Base-by-base conservation (phyloP, 805 yeast genomes). In the Naumovozyma castellii region DNA sequence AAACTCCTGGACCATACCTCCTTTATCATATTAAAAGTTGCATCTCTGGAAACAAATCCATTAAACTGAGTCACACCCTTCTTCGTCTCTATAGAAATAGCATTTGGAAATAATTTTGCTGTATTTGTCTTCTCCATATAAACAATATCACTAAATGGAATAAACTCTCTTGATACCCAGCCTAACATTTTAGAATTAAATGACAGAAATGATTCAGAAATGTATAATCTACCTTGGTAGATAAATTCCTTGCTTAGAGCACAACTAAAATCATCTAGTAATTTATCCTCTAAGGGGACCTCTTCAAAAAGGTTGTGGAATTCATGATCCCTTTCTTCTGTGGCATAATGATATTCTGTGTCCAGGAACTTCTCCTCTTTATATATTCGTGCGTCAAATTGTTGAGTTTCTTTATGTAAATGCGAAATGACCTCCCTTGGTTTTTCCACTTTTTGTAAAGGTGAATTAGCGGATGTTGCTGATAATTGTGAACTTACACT, bases 31-130 rank as follows among this genome's bases (percentile, higher is more conserved):
- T 79, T 81, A 48, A 74, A 74, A 0, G 94, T 80, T 5, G 78
- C 60, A 57, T 90, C 97, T 43, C 97, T 72, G 2, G 92, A 76
- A 4, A 86, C 67, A 53, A 90, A 86, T 43, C 94, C 84, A 8
- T 95, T 96, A 68, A 90, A 90, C 15, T 76, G 76, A 53, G 84
- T 83, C 27, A 6, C 10, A 22, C 27, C 27, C 9, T 22, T 10
- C 13, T 6, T 13, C 44, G 75, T 76, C 51, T 78, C 80, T 18
- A 86, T 69, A 5, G 73, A 65, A 28, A 90, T 85, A 2, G 95
- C 97, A 57, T 90, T 90, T 17, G 95, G 94, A 53, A 90, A 86
- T 18, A 90, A 66, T 0, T 94, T 95, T 4, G 85, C 96, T 0
- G 96, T 85, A 14, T 79, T 73, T 40, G 81, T 81, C 60, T 85